These are phyloP conservation scores for Golubevia sp. DNA, from an alignment of 1,284 basidiomycete genomes.

Conservation along the genomic window DNA sequence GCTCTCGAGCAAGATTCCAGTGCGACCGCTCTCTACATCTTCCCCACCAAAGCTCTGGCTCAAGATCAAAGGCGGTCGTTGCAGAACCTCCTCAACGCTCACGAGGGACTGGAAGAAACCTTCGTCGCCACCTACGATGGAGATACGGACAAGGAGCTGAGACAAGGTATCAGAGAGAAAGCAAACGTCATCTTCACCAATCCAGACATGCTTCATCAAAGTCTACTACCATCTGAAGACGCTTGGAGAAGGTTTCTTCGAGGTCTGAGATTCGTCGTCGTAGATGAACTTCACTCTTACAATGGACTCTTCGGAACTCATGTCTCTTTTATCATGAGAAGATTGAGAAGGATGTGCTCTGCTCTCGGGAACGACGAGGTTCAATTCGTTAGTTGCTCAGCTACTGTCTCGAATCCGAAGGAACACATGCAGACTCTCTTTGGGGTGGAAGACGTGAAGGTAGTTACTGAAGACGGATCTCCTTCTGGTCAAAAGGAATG, in stretches of 20 bases:
- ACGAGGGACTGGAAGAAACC: conserved; percentile 29
- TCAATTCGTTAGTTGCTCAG: conserved; percentile 83
- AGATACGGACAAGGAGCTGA: conserved; percentile 43
- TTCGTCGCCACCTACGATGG: conserved; percentile 56
- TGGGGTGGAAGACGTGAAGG: conserved; percentile 73
- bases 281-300: conserved; percentile 59
- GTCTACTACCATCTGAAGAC: conserved; percentile 50
- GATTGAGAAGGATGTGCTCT: conserved; percentile 75
- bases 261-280: conserved; percentile 48
- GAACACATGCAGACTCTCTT: conserved; percentile 77
- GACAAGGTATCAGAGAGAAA: conserved; percentile 37
- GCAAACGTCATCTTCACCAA: conserved; percentile 58
- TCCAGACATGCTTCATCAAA: conserved; percentile 59
- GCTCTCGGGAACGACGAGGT: conserved; percentile 79
- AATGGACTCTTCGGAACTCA: conserved; percentile 57
- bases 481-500: conserved; percentile 76
- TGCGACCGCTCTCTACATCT: conserved; percentile 81
- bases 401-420: conserved; percentile 80
- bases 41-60: conserved; percentile 90
- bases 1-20: conserved; percentile 71
- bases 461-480: conserved; percentile 79
- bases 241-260: conserved; percentile 53
- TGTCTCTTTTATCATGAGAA: conserved; percentile 44
- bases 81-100: conserved; percentile 32
- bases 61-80: conserved; percentile 75